Percentiles rank a stretch among this genome's conserved stretches.
Evolutionary conservation across 106 monocot genomes (phyloP).

Genomic region (Alisma plantagoaquatica): DNA sequence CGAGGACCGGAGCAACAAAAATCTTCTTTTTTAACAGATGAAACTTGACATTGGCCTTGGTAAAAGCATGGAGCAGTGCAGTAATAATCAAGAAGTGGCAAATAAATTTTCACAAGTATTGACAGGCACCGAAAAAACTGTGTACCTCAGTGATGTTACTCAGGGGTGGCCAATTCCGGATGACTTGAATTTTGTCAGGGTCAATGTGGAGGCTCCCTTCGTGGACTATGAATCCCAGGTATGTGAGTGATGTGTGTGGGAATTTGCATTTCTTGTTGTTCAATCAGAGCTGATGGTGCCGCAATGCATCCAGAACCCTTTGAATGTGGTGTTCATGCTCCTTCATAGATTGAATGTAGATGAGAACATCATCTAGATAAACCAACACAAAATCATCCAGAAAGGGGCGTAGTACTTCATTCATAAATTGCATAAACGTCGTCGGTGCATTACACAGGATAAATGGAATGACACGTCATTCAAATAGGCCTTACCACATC

Average conservation of each 20-base stretch:
- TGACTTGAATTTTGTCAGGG: not conserved
- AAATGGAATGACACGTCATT: not conserved
- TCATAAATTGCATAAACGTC: no score
- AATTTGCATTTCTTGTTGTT: not conserved
- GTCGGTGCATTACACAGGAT: no score
- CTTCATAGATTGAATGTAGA: not conserved
- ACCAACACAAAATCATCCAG: no score
- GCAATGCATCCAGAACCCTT: not conserved
- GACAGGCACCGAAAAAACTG: conserved; percentile 1
- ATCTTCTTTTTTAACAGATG: not conserved
- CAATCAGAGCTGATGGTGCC: not conserved
- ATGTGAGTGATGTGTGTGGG: not conserved
- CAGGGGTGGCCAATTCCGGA: not conserved
- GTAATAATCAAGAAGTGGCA: not conserved
- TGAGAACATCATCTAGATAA: no score
- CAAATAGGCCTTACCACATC: not conserved
- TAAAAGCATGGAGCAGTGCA: not conserved
- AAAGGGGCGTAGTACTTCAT: no score
- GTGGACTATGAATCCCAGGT: not conserved
- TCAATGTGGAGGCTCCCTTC: not conserved
- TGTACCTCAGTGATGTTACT: not conserved
- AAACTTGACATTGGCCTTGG: not conserved
- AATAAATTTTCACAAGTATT: not conserved
- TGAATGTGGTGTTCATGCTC: not conserved
- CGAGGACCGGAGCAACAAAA: not conserved